A percentile compares a stretch with the other conserved stretches of the same genome.
These are phyloP conservation scores for Penicillium flavigenum DNA, from an alignment of 495 filamentous ascomycete species.

Conservation along the genomic window DNA sequence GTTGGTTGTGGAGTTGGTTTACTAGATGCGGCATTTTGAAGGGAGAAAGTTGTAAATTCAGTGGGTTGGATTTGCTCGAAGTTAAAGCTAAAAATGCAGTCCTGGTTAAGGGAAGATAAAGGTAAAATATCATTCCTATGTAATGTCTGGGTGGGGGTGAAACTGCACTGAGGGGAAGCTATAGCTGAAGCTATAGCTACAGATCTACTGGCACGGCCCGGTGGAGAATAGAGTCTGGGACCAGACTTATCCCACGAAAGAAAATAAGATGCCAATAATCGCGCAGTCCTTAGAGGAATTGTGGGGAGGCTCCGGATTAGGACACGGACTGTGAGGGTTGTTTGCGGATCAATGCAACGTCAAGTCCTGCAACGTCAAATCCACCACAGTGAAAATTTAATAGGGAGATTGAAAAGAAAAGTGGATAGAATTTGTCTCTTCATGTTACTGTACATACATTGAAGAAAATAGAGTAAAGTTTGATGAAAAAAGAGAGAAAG, in stretches of 20 bases:
- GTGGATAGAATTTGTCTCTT: neutral
- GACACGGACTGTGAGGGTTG: neutral
- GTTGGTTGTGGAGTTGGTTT: neutral
- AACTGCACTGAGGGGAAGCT: neutral
- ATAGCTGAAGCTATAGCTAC: neutral
- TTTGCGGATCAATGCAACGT: slow-evolving; percentile 1
- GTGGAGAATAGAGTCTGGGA: neutral
- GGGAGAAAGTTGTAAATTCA: neutral
- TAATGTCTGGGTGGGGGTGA: neutral
- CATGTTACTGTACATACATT: slow-evolving; percentile 8
- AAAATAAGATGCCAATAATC: neutral
- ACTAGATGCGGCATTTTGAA: slow-evolving; percentile 2
- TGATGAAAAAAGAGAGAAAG: neutral
- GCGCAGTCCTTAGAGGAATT: neutral
- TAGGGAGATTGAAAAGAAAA: neutral
- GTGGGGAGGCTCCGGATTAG: slow-evolving; percentile 1
- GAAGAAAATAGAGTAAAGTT: neutral
- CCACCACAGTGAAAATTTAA: neutral
- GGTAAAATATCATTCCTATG: neutral
- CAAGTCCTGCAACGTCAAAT: neutral
- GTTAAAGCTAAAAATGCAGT: neutral
- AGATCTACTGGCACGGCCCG: neutral
- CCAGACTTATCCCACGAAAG: neutral
- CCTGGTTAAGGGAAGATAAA: neutral
- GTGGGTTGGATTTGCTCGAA: neutral